phyloP scores from a whole-genome alignment of 352 stramenopile genomes.

The Globisporangium okanoganense region DNA sequence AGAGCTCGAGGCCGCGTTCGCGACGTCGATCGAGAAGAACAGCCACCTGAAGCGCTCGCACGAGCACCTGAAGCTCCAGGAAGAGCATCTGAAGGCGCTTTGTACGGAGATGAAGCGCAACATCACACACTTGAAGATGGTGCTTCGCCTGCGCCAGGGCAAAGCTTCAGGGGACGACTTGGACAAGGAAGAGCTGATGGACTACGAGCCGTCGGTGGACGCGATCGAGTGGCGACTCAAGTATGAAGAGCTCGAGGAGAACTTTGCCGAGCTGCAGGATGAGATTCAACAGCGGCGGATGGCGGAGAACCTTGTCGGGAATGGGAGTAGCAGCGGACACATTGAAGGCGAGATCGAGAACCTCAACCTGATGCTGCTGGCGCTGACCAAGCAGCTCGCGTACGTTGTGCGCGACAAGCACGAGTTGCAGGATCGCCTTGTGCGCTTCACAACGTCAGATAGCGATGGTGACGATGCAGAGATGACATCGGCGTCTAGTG shows the following conservation, averaged over 20 bases:
- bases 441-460: constrained; percentile 14
- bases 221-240: constrained; percentile 84
- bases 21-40: constrained; percentile 55
- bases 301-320: constrained; percentile 4
- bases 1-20: constrained; percentile 63
- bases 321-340: constrained; percentile 5
- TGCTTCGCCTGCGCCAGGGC: constrained; percentile 36
- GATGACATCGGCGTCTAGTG: neutral
- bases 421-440: constrained; percentile 48
- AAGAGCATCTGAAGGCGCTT: constrained; percentile 48
- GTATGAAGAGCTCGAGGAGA: constrained; percentile 76
- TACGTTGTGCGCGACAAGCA: constrained; percentile 75
- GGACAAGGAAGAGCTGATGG: constrained; percentile 19
- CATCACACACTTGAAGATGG: constrained; percentile 53
- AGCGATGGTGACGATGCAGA: neutral
- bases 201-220: constrained; percentile 65
- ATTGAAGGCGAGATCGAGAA: constrained; percentile 40
- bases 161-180: constrained; percentile 8
- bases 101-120: constrained; percentile 56
- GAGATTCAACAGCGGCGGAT: constrained; percentile 26
- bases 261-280: constrained; percentile 47
- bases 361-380: constrained; percentile 65
- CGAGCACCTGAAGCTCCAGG: constrained; percentile 50
- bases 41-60: constrained; percentile 44
- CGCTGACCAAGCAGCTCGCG: constrained; percentile 61